phyloP scores from a whole-genome alignment of 2,329 filamentous ascomycete genomes.

The Diaporthe vexans region DNA sequence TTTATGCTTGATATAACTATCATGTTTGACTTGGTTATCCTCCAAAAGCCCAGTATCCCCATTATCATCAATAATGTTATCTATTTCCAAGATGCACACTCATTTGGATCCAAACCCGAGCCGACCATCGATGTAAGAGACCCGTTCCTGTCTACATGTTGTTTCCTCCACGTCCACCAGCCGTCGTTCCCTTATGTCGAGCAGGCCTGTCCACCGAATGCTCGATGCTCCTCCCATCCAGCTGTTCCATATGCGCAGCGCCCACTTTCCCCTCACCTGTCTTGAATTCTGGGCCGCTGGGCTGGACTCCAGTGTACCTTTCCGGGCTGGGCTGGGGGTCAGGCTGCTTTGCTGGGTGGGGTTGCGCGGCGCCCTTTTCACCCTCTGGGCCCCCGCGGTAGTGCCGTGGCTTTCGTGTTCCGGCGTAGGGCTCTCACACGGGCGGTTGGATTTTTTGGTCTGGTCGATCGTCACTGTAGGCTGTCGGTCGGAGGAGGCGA shows the following conservation, averaged over 20 bases:
- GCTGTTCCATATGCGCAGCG: background rate
- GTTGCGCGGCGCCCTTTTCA: background rate
- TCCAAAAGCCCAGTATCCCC: no score
- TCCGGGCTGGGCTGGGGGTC: conserved; percentile 3
- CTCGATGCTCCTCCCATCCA: background rate
- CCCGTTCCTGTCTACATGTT: background rate
- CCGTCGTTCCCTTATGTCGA: background rate
- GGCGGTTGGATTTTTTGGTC: conserved; percentile 5
- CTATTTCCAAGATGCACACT: background rate
- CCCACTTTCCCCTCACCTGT: background rate
- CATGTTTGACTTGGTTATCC: no score
- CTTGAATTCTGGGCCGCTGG: background rate
- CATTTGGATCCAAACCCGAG: background rate
- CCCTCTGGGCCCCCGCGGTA: background rate
- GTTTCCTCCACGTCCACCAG: conserved; percentile 4
- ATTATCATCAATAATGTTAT: no score
- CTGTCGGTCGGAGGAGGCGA: background rate
- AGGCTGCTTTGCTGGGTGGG: background rate
- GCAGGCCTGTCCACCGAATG: conserved; percentile 1
- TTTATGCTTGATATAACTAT: no score
- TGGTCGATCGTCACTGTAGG: background rate
- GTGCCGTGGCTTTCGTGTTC: background rate
- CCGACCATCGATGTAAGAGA: no score
- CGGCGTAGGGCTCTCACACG: background rate
- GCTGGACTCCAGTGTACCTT: background rate